phyloP scores from a whole-genome alignment of 139 green algal genomes.

The Edaphochlamys debaryana region DNA sequence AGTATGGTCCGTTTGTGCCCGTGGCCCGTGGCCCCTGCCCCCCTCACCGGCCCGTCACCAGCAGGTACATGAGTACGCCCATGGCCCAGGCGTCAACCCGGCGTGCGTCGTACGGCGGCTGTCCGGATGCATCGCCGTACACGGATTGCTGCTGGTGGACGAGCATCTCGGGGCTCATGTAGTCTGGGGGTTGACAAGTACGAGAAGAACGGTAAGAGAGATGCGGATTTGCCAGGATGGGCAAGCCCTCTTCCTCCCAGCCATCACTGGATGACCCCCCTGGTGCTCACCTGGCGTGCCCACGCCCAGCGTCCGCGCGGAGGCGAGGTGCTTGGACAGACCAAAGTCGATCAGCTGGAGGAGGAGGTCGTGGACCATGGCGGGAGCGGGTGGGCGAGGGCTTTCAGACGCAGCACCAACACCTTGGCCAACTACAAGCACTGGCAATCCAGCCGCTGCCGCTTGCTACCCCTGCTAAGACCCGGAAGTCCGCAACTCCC shows the following conservation, averaged over 20 bases:
- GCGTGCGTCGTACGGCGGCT: slow-evolving; percentile 65
- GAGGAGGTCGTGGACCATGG: too few relatives aligned
- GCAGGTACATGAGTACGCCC: slow-evolving; percentile 88
- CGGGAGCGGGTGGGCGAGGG: too few relatives aligned
- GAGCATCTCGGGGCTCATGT: slow-evolving; percentile 43
- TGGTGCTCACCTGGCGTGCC: slow-evolving; percentile 44
- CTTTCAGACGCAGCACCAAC: too few relatives aligned
- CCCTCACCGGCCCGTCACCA: slow-evolving; percentile 64
- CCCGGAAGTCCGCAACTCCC: too few relatives aligned
- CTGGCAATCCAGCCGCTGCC: too few relatives aligned
- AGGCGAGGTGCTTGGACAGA: slow-evolving; percentile 77
- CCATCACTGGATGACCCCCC: too few relatives aligned
- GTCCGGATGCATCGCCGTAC: too few relatives aligned
- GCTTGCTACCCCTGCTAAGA: not conserved
- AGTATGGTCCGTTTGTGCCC: not conserved
- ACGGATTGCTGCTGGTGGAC: slow-evolving; percentile 24
- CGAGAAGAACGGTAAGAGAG: too few relatives aligned
- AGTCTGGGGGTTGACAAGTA: slow-evolving; percentile 20
- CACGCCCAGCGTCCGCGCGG: slow-evolving; percentile 75
- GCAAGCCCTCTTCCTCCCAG: too few relatives aligned
- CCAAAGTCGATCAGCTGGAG: slow-evolving; percentile 87
- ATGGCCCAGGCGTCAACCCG: slow-evolving; percentile 84
- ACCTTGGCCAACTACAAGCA: too few relatives aligned
- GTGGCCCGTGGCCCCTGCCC: not conserved
- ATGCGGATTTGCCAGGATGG: too few relatives aligned